Evolutionary conservation across 257 asterid genomes (phyloP), one percentile per base, ranked within the genome.

Genomic region (Schizonepeta tenuifolia): DNA sequence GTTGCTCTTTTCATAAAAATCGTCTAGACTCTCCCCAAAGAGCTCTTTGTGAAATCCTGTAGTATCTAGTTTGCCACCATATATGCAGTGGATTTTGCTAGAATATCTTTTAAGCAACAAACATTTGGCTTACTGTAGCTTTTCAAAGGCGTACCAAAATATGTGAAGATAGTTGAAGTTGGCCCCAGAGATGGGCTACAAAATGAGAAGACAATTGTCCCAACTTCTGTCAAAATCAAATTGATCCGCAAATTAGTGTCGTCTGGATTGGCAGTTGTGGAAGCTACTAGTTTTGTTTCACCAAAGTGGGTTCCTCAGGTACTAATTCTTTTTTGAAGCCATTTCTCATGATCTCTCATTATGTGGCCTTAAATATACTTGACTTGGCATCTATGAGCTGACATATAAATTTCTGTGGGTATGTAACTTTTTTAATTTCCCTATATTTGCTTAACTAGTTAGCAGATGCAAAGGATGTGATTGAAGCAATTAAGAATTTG

Each of bases 261-360:
- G 26, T 78, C 87, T 64, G 99, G 99, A 55, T 82, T 94, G 76
- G 73, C 95, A 15, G 97, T 91, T 64, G 93, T 94, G 67, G 99
- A 94, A 81, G 97, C 93, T 57, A 94, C 99, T 50, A 90, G 99
- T 78, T 94, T 94, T 74, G 99, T 94, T 62, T 94, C 99, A 3
- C 97, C 97, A 57, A 91, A 89, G 78, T 91, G 99, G 97, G 97
- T 94, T 24, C 99, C 97, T 56, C 99, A 93, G 97, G 98, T 93
- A 82, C 53, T 44, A 71, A 20, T 70, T 15, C n/a, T 67, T 33
- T 22, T 33, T 51, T 35, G 64, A 65, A 58, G 57, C 28, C 67
- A 17, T 20, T 61, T 65, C 47, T 66, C 60, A 40, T 56, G 65
- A 9, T 49, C 50, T 44, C 24, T 21, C 51, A 11, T 46, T 44